Evolutionary conservation across 345 rosid genomes (phyloP), one percentile per base, ranked within the genome.

Genomic region (Gossypium stocksii): DNA sequence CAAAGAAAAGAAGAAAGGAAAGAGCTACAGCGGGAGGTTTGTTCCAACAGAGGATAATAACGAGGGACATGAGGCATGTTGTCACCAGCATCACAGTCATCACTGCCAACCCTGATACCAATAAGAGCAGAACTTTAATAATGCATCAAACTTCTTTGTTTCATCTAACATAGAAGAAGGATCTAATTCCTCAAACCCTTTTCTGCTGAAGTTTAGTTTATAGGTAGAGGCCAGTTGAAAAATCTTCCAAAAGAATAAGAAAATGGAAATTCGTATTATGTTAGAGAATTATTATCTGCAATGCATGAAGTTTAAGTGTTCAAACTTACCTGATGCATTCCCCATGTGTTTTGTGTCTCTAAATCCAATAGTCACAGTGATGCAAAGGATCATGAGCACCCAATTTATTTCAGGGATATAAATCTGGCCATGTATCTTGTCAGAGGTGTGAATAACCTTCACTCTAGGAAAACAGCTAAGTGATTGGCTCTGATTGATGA

Each of bases 81-180:
- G 99, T 96, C 74, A 96, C 99, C 66, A 93, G 86, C 99, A 96
- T 96, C 79, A 96, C 99, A 14, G 99, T 84, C 99, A 96, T 96
- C 72, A 96, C 97, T 5, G 99, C 98, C 73, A 96, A 81, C 45
- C 99, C 99, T 94, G 91, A 81, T 82, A 80, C 53, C 38, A 4
- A 8, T 58, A 16, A 51, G 68, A 78, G 60, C 20, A 29, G 19
- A 2, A 58, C 43, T 54, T 34, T 59, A 48, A 78, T 54, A 48
- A 78, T 20, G 66, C 43, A 67, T 74, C 38, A 19, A 48, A 52
- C 56, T 71, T 71, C 49, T 9, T 22, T 29, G 11, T 27, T 27
- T 70, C 61, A 9, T 34, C 73, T 17, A 22, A 58, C 23, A 20
- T 19, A 59, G 13, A 72, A 34, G 7, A 53, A 4, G 23, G 9